Base-by-base conservation (phyloP, 768 basidiomycete genomes). In the Rhodotorula taiwanensis region DNA sequence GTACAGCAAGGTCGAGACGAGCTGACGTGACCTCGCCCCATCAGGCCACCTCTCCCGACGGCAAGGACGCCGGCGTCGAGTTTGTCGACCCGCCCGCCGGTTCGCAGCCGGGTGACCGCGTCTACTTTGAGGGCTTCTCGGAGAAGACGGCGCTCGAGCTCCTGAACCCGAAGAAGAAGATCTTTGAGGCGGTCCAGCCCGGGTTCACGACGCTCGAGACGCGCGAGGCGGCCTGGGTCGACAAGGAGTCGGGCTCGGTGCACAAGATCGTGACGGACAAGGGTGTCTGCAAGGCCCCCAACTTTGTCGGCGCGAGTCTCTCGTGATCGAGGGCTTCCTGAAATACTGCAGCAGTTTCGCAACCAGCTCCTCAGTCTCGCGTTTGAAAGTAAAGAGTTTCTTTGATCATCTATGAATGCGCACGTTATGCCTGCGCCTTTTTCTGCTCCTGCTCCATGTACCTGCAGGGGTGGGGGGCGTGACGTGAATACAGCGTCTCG, bases 141-240 rank as follows among this genome's bases (percentile, higher is more conserved):
- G 93, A 83, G 73, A 87, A 91, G 77, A 81, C 87, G n/a, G 45
- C 70, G 20, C 64, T 71, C 49, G 73, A 70, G 50, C 90, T 93
- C 72, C 80, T 99, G 60, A 97, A 97, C 76, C 95, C 95, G 18
- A 99, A 98, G 79, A 98, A 95, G 80, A 99, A 98, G 79, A 88
- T 98, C 36, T 99, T 97, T 72, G 95, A 99, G 78, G 86, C 92
- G 0, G 83, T 99, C 53, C 95, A 95, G 74, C 91, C 92, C 54
- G 87, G 86, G 25, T 95, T 99, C 75, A 91, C 81, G 42, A 98
- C 95, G 10, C 80, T 98, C 9, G 87, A 92, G 58, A 83, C 83
- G 21, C 82, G 78, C 67, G 91, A 93, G 71, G 94, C 93, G 30
- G 92, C 89, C 13, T 98, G 95, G 94, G 78, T 97, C 55, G 85